These are phyloP conservation scores for Solanum infundibuliforme DNA, from an alignment of 257 asterid genomes.

Conservation along the genomic window DNA sequence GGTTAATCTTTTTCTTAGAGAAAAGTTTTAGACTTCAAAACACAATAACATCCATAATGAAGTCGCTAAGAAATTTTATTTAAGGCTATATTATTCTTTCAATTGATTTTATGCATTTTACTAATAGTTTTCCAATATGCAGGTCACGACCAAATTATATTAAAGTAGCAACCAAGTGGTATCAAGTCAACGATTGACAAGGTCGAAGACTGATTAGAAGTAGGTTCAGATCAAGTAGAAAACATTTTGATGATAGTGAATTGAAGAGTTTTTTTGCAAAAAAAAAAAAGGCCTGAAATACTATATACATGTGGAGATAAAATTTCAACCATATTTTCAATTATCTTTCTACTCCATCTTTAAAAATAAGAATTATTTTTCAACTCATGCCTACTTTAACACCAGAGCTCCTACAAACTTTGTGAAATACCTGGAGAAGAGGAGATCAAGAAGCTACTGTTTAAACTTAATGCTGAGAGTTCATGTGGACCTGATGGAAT, in stretches of 20 bases:
- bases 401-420: no score
- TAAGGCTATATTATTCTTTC: background rate
- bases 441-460: no score
- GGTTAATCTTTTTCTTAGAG: background rate
- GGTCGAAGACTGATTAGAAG: background rate
- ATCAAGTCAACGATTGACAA: background rate
- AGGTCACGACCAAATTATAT: background rate
- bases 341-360: background rate
- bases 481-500: background rate
- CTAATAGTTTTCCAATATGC: background rate
- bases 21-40: background rate
- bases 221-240: background rate
- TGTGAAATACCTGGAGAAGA: no score
- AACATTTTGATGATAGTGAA: background rate
- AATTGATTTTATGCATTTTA: background rate
- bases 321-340: no score
- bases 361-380: no score
- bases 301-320: background rate
- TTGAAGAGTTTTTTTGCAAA: background rate
- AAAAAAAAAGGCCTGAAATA: background rate
- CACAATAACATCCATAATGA: background rate
- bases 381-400: no score
- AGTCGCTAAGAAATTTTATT: background rate
- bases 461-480: no score
- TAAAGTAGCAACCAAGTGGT: background rate